phyloP scores from a whole-genome alignment of 805 yeast genomes.

The Cyberlindnera lachancei region DNA sequence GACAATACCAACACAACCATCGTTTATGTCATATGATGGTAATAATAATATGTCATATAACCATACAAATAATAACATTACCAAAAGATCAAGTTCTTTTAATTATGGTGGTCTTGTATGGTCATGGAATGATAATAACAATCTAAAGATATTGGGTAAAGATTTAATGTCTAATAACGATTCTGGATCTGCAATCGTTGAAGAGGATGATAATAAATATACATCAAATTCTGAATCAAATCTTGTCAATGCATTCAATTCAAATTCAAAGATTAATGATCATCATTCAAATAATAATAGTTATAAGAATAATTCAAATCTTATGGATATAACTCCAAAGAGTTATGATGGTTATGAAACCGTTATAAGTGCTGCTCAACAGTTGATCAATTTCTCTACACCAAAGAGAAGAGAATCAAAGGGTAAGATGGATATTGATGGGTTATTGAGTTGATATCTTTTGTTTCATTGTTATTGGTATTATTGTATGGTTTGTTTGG shows the following conservation, averaged over 20 bases:
- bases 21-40: background rate
- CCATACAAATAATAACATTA: slow-evolving; percentile 2
- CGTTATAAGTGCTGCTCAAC: slow-evolving; percentile 20
- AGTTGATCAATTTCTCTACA: slow-evolving; percentile 13
- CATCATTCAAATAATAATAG: slow-evolving; percentile 2
- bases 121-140: slow-evolving; percentile 19
- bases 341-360: slow-evolving; percentile 17
- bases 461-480: background rate
- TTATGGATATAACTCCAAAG: slow-evolving; percentile 13
- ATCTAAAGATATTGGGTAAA: slow-evolving; percentile 15
- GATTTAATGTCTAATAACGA: too few relatives aligned
- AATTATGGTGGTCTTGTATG: slow-evolving; percentile 24
- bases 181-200: slow-evolving; percentile 4
- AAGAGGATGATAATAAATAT: slow-evolving; percentile 1
- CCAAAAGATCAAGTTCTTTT: slow-evolving; percentile 7
- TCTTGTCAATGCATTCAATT: background rate
- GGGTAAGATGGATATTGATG: slow-evolving; percentile 16
- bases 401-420: slow-evolving; percentile 1
- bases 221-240: background rate
- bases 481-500: background rate
- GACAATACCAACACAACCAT: too few relatives aligned
- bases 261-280: background rate
- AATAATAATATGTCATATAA: slow-evolving; percentile 3
- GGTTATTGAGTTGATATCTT: slow-evolving; percentile 8
- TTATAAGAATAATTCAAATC: background rate